Evolutionary conservation across 129 eudicot genomes (phyloP), one percentile per base, ranked within the genome.

Genomic region (Tanacetum coccineum): DNA sequence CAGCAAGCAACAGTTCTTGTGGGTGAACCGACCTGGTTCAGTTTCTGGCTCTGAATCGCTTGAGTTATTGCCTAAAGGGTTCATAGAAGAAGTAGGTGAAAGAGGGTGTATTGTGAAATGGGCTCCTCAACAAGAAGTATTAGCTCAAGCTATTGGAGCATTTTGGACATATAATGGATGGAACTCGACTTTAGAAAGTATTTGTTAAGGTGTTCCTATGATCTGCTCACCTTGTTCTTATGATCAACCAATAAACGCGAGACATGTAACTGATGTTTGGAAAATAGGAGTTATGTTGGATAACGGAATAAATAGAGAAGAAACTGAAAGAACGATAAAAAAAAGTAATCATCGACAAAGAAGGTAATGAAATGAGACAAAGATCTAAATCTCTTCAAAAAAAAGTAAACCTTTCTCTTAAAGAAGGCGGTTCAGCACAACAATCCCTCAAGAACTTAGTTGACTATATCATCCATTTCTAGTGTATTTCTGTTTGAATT

Each of bases 131-230:
- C 67, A 68, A 42, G 76, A 81, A 57, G 82, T 85, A 6, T 28
- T 85, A 22, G 83, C 84, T 4, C 90, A 85, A 8, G 82, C 87
- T 1, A 56, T 68, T 0, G 87, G 84, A 9, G 73, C 62, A 3
- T 84, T 81, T 44, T 84, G 84, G 87, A 84, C 87, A 13, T 87
- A 81, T 60, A 30, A 61, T 39, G 90, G 90, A 47, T 84, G 90
- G 90, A 84, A 81, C 15, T 84, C 84, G 25, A 81, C 82, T 0
- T 20, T 84, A 48, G 87, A 84, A 55, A 84, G 87, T 46, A 61
- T 81, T 11, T 81, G 79, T 56, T 82, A 83, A 73, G 94, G 86
- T 12, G 82, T 86, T 18, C 94, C 94, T 3, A 86, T 86, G 94
- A 77, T 82, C 17, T 85, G 87, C 39, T 48, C 56, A 3, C 92